Conservation (phyloP, 352 stramenopile genomes). For the Phytophthora kernoviae region DNA sequence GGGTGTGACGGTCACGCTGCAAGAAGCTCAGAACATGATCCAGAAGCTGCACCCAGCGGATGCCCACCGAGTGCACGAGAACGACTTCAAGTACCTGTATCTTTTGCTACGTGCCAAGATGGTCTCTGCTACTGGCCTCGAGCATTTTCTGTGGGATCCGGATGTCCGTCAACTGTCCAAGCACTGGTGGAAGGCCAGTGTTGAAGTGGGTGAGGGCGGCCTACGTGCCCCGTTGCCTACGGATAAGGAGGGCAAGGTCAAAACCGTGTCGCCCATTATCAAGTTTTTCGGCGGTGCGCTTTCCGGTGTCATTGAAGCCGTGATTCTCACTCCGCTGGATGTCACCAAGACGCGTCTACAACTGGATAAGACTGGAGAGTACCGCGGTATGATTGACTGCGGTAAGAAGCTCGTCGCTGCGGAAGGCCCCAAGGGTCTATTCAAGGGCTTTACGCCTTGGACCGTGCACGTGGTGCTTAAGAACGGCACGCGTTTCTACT, state of each 20-base stretch:
- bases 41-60: slow-evolving; percentile 70
- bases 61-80: slow-evolving; percentile 66
- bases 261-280: slow-evolving; percentile 71
- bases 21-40: slow-evolving; percentile 84
- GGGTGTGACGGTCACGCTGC: slow-evolving; percentile 69
- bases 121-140: slow-evolving; percentile 67
- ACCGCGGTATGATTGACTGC: slow-evolving; percentile 88
- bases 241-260: slow-evolving; percentile 45
- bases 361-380: slow-evolving; percentile 86
- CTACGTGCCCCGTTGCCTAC: slow-evolving; percentile 61
- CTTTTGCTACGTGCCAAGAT: slow-evolving; percentile 82
- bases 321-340: slow-evolving; percentile 87
- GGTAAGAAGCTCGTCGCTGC: slow-evolving; percentile 79
- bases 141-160: slow-evolving; percentile 81
- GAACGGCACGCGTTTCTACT: slow-evolving; percentile 92
- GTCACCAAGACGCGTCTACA: slow-evolving; percentile 91
- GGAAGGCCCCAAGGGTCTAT: slow-evolving; percentile 80
- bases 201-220: slow-evolving; percentile 81
- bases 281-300: slow-evolving; percentile 86
- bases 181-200: slow-evolving; percentile 87
- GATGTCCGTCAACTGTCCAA: slow-evolving; percentile 85
- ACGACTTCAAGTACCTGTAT: slow-evolving; percentile 86
- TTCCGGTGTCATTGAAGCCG: slow-evolving; percentile 85
- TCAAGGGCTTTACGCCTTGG: slow-evolving; percentile 90
- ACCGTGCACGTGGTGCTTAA: slow-evolving; percentile 90